These are phyloP conservation scores for Ogataea pilisensis DNA, from an alignment of 805 yeast species.

Conservation along the genomic window DNA sequence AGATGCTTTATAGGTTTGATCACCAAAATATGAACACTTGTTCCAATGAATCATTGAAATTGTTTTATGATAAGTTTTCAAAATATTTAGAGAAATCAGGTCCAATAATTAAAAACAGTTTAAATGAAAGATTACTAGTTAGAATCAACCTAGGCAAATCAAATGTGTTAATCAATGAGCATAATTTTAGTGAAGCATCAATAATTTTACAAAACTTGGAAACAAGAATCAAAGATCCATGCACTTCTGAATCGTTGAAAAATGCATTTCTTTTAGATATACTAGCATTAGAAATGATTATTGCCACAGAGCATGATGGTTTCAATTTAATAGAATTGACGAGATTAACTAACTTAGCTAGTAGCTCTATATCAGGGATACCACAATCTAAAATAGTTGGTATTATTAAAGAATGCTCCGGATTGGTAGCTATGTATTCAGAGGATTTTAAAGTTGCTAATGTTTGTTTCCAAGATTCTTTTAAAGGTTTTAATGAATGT, in stretches of 20 bases:
- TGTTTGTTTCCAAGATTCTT: conserved; percentile 44
- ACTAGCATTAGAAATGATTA: conserved; percentile 61
- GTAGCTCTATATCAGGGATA: conserved; percentile 52
- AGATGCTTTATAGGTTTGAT: conserved; percentile 28
- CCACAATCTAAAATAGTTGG: conserved; percentile 77
- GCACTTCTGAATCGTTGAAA: conserved; percentile 40
- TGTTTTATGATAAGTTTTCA: conserved; percentile 20
- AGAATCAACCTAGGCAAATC: conserved; percentile 45
- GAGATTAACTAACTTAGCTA: conserved; percentile 45
- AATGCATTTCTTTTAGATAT: conserved; percentile 55
- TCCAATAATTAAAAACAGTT: conserved; percentile 10
- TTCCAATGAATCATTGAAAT: conserved; percentile 13
- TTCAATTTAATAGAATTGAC: conserved; percentile 34
- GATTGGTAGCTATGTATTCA: conserved; percentile 57
- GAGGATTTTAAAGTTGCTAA: conserved; percentile 55
- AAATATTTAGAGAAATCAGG: conserved; percentile 12
- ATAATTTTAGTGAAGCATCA: conserved; percentile 31
- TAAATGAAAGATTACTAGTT: conserved; percentile 40
- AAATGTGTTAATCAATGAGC: conserved; percentile 31
- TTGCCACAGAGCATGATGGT: conserved; percentile 38
- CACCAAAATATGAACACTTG: conserved; percentile 10
- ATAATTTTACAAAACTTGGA: conserved; percentile 36
- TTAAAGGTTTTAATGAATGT: conserved; percentile 46
- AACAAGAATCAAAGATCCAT: conserved; percentile 25
- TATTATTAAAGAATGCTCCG: conserved; percentile 73